phyloP scores from a whole-genome alignment of 2,329 filamentous ascomycete genomes.

The Pseudohalonectria lignicola region DNA sequence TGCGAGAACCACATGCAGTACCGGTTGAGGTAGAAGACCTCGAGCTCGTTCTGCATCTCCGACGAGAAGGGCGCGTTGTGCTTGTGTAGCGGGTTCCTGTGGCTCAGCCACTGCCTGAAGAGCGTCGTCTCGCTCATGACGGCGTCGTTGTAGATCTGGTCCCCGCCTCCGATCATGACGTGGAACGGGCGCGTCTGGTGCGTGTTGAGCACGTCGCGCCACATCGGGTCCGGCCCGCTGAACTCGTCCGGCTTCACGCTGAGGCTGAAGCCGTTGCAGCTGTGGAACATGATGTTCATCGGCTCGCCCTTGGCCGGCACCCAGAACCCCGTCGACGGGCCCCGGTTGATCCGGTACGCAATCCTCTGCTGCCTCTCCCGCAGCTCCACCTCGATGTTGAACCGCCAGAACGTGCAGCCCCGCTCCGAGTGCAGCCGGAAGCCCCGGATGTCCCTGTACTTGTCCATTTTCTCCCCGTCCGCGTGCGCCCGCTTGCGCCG shows the following conservation, averaged over 20 bases:
- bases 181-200: conserved; percentile 92
- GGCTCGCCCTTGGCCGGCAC: conserved; percentile 72
- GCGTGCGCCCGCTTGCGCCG: conserved; percentile 39
- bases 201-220: conserved; percentile 88
- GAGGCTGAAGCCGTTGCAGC: conserved; percentile 89
- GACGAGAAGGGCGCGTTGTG: conserved; percentile 65
- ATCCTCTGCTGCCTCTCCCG: conserved; percentile 68
- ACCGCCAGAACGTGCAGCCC: conserved; percentile 92
- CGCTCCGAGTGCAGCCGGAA: conserved; percentile 74
- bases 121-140: conserved; percentile 63
- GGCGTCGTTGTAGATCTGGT: conserved; percentile 92
- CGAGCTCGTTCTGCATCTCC: conserved; percentile 80
- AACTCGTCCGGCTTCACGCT: conserved; percentile 69
- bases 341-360: conserved; percentile 90
- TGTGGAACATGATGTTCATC: conserved; percentile 99
- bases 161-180: conserved; percentile 94
- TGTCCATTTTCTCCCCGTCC: conserved; percentile 72
- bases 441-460: conserved; percentile 74
- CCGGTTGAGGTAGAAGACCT: conserved; percentile 75
- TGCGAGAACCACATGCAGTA: conserved; percentile 96
- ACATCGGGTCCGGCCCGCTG: conserved; percentile 89
- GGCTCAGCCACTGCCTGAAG: conserved; percentile 77
- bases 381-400: conserved; percentile 89
- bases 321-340: conserved; percentile 86
- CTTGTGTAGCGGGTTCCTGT: conserved; percentile 71